Evolutionary conservation across 805 yeast species (phyloP), one percentile per base, ranked within the genome.

Genomic region (Brettanomyces naardenensis): DNA sequence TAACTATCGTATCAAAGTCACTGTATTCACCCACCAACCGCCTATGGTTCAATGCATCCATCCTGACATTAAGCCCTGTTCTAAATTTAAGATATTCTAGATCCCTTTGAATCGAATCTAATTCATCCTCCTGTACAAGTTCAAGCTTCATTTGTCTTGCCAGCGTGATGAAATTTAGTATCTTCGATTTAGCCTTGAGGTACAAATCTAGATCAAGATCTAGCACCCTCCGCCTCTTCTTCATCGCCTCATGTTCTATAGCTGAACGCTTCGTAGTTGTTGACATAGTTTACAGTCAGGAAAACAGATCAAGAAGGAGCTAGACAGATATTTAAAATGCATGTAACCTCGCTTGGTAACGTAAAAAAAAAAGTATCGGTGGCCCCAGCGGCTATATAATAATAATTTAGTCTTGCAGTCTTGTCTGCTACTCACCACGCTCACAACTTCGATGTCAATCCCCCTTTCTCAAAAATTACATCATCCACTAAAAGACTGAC

Each of bases 181-280:
- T 39, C 14, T 46, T 43, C 6, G 44, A 33, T 36, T 56, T 51
- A 11, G 49, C 29, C 20, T 52, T 44, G 4, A 48, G 14, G 32
- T 55, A 59, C 1, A 39, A 33, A 25, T 53, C 58, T 4, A 59
- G 23, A 33, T 57, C 64, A 9, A 51, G 31, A 37, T 59, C 64
- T 19, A 49, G 51, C 9, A 54, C 56, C 26, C 44, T 41, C 37
- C 64, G 49, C 28, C 61, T 43, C 33, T 49, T 45, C 32, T 51
- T 53, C 40, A 54, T 52, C 4, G 58, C 51, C 3, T 43, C 47
- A 19, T 41, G 39, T 26, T 17, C 46, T 32, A 19, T 27, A 10
- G 7, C 17, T 32, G 20, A 7, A 19, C n/a, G 9, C 10, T 9
- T 9, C 21, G 7, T 31, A n/a, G 10, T 31, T 31, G 6, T 15